phyloP scores from a whole-genome alignment of 2,329 filamentous ascomycete species.

The Fusarium haematococcum region DNA sequence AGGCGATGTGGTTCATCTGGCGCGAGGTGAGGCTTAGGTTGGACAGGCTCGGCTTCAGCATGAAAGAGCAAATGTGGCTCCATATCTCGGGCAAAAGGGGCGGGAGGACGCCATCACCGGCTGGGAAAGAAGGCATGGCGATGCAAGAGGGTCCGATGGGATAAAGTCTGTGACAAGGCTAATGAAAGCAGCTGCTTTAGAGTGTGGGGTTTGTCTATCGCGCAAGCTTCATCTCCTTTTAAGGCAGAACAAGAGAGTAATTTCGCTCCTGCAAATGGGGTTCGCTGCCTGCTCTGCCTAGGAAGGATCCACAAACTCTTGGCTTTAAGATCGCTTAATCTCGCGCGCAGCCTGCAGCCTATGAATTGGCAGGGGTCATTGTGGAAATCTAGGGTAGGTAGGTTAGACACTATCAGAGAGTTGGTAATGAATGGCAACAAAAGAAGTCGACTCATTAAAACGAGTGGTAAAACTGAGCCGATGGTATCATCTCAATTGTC shows the following conservation, averaged over 20 bases:
- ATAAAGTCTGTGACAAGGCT: neutral
- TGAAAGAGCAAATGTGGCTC: conserved; percentile 11
- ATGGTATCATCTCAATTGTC: neutral
- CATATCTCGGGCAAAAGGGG: conserved; percentile 15
- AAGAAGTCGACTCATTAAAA: neutral
- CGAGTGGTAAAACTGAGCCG: neutral
- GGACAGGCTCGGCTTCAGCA: neutral
- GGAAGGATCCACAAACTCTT: neutral
- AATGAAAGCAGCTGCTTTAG: neutral
- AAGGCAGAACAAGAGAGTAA: neutral
- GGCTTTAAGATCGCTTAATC: neutral
- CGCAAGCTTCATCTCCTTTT: neutral
- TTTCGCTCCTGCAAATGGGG: neutral
- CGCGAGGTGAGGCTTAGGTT: conserved; percentile 14
- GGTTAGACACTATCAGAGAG: neutral
- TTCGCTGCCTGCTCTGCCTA: neutral
- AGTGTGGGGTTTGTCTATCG: neutral
- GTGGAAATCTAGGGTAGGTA: neutral
- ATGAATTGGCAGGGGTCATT: neutral
- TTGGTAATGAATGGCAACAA: neutral
- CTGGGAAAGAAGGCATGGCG: neutral
- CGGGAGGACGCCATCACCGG: neutral
- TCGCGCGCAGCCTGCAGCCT: neutral
- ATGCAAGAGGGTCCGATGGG: neutral
- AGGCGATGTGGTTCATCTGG: neutral